Evolutionary conservation across 148 eudicot genomes (phyloP), one percentile per base, ranked within the genome.

Genomic region (Bassia scoparia): DNA sequence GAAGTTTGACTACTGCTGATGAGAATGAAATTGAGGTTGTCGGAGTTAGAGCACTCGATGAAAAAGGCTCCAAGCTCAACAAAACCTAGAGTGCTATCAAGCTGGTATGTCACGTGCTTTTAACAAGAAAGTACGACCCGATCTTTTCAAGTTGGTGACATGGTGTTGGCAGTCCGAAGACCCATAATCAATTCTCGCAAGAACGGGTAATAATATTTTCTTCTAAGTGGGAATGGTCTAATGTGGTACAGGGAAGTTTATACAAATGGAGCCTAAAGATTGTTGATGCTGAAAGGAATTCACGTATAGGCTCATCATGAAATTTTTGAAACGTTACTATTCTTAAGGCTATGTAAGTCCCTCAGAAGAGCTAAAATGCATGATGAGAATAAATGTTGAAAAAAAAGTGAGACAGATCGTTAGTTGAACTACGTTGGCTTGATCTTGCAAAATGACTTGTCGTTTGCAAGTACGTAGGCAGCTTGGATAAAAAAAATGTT

Each of bases 261-360:
- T 29, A 61, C 65, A 29, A 61, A 61, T 61, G 65, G 65, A 18
- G 67, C 43, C 5, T 62, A 62, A 41, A 33, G 27, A 62, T 30
- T 1, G 8, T 62, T 7, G 67, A 62, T 16, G 11, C 9, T 5
- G 67, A 62, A 3, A 4, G 35, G 65, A 10, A 4, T 61, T 13
- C 37, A 37, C 13, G 37, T 61, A 9, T 35, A 20, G 15, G 37
- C 65, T 30, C 27, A 27, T 10, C 5, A 61, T 9, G 65, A 62
- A 62, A 15, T 62, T 62, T n/a, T 33, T 62, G 2, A 62, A 62
- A n/a, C 67, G 67, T 16, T 62, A 29, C 41, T 62, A 62, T n/a
- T 12, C 67, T 13, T 62, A 21, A 62, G 27, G 21, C 5, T 2
- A 35, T 16, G 67, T 35, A 7, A n/a, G n/a, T 61, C 37, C 16